phyloP scores from a whole-genome alignment of 1,284 basidiomycete genomes.

The Ganoderma resinaceum region DNA sequence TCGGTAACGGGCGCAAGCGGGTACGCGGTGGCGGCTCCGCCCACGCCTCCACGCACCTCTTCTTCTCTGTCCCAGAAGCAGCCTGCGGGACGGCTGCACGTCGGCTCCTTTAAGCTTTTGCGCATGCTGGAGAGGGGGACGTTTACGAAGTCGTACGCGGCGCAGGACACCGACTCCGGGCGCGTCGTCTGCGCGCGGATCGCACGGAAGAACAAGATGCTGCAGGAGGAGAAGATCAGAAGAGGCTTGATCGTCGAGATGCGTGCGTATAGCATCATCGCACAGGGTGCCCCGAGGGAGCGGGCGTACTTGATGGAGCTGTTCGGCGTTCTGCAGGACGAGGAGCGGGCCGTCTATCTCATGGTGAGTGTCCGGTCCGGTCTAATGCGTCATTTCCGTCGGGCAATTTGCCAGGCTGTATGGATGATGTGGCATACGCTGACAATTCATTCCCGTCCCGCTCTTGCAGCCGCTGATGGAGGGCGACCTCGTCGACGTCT shows the following conservation, averaged over 20 bases:
- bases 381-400: neutral
- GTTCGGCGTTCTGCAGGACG: constrained; percentile 42
- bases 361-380: constrained; percentile 38
- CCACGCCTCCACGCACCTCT: neutral
- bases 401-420: neutral
- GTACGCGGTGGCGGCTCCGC: neutral
- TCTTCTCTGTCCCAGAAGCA: neutral
- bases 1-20: neutral
- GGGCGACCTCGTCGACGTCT: constrained; percentile 37
- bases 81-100: neutral
- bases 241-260: constrained; percentile 36
- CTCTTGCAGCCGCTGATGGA: constrained; percentile 43
- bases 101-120: constrained; percentile 41
- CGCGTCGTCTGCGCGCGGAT: constrained; percentile 36
- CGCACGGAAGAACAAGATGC: constrained; percentile 30
- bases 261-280: constrained; percentile 41
- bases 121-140: constrained; percentile 35
- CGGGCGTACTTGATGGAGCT: constrained; percentile 42
- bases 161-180: constrained; percentile 35
- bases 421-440: neutral
- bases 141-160: constrained; percentile 37
- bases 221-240: constrained; percentile 15
- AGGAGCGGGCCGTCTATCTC: constrained; percentile 36
- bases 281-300: constrained; percentile 31
- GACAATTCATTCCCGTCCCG: neutral